Base-by-base conservation (phyloP, 106 monocot species). In the Agapanthus africanus region DNA sequence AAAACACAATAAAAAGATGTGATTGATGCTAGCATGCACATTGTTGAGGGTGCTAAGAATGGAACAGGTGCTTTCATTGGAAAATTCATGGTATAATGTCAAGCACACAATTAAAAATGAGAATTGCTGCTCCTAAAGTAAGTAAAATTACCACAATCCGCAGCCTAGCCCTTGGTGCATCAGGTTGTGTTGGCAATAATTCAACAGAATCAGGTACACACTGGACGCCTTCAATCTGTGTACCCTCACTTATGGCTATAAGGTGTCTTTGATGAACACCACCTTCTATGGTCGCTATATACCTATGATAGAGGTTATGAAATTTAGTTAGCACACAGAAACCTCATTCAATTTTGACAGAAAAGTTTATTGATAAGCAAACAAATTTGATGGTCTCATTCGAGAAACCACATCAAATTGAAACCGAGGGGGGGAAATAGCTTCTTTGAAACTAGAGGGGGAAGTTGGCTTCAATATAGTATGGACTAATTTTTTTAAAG, bases 201-300 rank as follows among this genome's bases (percentile, higher is more conserved):
- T 99, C 99, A 62, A 99, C 90, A 66, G 72, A 81, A 78, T 93
- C 93, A 40, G 99, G 99, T 36, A 77, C 50, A 68, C 99, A 99
- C 33, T 83, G 82, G 34, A 85, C 56, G 11, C 97, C 92, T 73
- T 99, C 92, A 65, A 99, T 77, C 73, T 80, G 26, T 35, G 92
- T 85, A 22, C 92, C 97, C 56, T 92, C 90, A 78, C 92, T 90
- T 73, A 99, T 84, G 69, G 84, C 74, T 37, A 87, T 71, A 27
- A 99, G 74, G 63, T 99, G 92, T 33, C 77, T 68, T 69, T 75
- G 89, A 63, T 87, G 74, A 75, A 92, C 80, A 25, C n/a, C 34
- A 54, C 89, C 89, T 51, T 87, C 74, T 67, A 99, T 60, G 30
- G 77, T 83, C 71, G 92, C 97, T 62, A 99, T 87, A 70, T 99